These are phyloP conservation scores for Ormosia semicastrata DNA, from an alignment of 306 rosid genomes.

Conservation along the genomic window DNA sequence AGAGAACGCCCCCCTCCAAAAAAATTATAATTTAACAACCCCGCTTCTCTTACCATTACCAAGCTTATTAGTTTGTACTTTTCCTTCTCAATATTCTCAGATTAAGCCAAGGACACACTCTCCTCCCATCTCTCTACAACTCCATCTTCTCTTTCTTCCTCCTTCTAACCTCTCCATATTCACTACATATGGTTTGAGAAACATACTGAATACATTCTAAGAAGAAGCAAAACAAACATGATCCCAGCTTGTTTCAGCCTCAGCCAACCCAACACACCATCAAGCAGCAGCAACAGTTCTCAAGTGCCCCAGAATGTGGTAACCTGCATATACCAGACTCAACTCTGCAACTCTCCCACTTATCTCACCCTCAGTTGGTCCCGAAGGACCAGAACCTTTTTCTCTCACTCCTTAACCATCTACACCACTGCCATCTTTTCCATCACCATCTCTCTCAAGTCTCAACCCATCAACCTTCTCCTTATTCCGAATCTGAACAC, in stretches of 20 bases:
- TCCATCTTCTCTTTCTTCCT: no score
- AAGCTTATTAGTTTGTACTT: not conserved
- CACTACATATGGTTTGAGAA: no score
- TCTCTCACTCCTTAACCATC: constrained; percentile 61
- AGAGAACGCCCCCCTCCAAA: not conserved
- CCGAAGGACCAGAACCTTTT: constrained; percentile 24
- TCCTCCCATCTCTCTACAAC: not conserved
- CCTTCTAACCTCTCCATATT: no score
- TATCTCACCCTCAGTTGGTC: constrained; percentile 80
- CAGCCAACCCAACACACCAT: constrained; percentile 41
- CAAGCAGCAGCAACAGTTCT: constrained; percentile 34
- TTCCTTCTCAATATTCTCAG: not conserved
- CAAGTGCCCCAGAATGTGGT: constrained; percentile 60
- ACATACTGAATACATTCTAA: no score
- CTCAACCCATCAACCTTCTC: constrained; percentile 64
- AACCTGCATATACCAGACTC: constrained; percentile 66
- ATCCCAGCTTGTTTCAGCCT: constrained; percentile 78
- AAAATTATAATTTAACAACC: not conserved
- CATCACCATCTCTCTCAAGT: constrained; percentile 55
- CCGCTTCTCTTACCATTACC: not conserved
- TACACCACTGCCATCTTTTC: constrained; percentile 51
- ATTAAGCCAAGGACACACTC: not conserved
- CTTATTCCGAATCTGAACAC: constrained; percentile 46
- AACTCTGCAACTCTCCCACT: constrained; percentile 52
- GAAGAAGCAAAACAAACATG: constrained; percentile 34